A percentile compares a stretch with the other conserved stretches of the same genome.
Conservation (phyloP, 2,329 filamentous ascomycete genomes). For the Aspergillus sclerotialis region DNA sequence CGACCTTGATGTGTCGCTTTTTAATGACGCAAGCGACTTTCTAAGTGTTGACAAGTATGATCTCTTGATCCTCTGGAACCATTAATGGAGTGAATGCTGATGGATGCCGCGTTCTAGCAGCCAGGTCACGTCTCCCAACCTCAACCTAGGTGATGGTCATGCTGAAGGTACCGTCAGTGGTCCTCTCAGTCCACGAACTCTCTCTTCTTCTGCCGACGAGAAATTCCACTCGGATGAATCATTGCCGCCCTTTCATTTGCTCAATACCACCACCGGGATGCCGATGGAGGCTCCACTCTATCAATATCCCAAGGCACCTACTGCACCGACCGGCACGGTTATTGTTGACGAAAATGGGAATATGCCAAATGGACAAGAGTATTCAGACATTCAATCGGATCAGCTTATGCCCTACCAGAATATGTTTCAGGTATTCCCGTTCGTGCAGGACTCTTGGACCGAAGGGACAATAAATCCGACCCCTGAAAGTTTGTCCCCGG, state of each 20-base stretch:
- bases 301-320: slow-evolving; percentile 24
- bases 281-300: slow-evolving; percentile 26
- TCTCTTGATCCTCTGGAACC: slow-evolving; percentile 1
- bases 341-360: slow-evolving; percentile 31
- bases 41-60: slow-evolving; percentile 21
- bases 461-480: slow-evolving; percentile 12
- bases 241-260: slow-evolving; percentile 32
- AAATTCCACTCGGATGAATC: slow-evolving; percentile 31
- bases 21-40: slow-evolving; percentile 18
- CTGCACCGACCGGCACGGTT: slow-evolving; percentile 20
- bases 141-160: slow-evolving; percentile 21
- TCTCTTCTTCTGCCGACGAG: slow-evolving; percentile 31
- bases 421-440: slow-evolving; percentile 21
- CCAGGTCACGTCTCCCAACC: slow-evolving; percentile 23
- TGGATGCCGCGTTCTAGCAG: slow-evolving; percentile 17
- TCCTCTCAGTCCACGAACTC: slow-evolving; percentile 30
- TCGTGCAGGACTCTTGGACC: slow-evolving; percentile 22
- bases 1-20: slow-evolving; percentile 11
- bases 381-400: slow-evolving; percentile 22
- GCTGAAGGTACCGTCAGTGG: slow-evolving; percentile 26
- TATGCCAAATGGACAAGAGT: slow-evolving; percentile 20
- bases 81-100: slow-evolving; percentile 7
- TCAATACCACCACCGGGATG: slow-evolving; percentile 26
- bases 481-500: slow-evolving; percentile 9
- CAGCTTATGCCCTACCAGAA: slow-evolving; percentile 24